Conservation (phyloP, 2,329 filamentous ascomycete species). For the Phyllosticta paracitricarpa region DNA sequence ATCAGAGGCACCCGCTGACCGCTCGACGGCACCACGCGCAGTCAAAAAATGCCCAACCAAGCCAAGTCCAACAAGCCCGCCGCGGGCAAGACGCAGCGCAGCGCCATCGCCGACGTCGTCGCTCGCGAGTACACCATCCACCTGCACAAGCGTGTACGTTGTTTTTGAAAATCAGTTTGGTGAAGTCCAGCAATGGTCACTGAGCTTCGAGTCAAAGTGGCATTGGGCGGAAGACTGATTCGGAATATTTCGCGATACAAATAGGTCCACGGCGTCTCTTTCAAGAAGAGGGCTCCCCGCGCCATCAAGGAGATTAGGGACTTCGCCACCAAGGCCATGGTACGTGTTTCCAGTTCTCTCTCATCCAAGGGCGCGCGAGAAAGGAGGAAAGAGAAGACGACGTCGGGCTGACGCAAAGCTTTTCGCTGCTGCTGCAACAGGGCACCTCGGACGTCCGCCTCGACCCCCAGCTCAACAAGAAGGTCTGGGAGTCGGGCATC, state of each 20-base stretch:
- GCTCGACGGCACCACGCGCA: not conserved
- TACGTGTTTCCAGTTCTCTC: conserved; percentile 42
- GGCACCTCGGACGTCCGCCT: conserved; percentile 94
- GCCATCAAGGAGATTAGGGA: conserved; percentile 99
- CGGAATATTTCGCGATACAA: conserved; percentile 23
- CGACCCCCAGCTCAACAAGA: conserved; percentile 99
- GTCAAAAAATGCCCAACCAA: conserved; percentile 32
- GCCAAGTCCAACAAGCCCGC: conserved; percentile 47
- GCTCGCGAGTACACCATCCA: conserved; percentile 99
- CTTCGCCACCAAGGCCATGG: conserved; percentile 92
- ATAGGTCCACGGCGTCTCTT: conserved; percentile 90
- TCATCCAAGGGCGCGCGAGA: no score
- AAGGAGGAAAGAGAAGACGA: not conserved
- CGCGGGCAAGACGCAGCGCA: conserved; percentile 61
- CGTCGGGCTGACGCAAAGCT: not conserved
- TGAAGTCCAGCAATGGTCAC: conserved; percentile 56
- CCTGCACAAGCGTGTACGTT: conserved; percentile 97
- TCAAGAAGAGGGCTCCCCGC: conserved; percentile 99
- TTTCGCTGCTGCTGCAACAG: conserved; percentile 37
- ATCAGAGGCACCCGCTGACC: not conserved
- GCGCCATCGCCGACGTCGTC: conserved; percentile 98
- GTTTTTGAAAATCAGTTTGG: conserved; percentile 55
- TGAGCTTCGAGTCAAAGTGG: conserved; percentile 16
- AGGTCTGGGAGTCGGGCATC: conserved; percentile 98
- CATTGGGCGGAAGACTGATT: conserved; percentile 63